Evolutionary conservation across 768 basidiomycete species (phyloP).

Genomic region (Mycena sanguinolenta): DNA sequence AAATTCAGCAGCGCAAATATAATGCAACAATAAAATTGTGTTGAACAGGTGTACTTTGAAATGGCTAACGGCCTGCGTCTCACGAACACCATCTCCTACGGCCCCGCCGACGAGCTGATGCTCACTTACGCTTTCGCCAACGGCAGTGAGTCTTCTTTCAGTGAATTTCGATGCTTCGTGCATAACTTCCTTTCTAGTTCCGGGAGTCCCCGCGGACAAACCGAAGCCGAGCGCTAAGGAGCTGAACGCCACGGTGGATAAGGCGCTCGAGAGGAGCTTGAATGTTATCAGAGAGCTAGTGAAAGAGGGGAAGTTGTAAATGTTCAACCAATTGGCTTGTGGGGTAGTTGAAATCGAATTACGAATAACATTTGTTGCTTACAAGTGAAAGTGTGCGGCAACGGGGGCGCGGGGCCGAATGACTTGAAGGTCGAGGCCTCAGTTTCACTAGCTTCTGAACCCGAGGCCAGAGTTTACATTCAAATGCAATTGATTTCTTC

Average conservation of each 20-base stretch:
- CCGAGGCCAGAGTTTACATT: too few relatives aligned
- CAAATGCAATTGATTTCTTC: too few relatives aligned
- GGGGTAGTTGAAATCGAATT: too few relatives aligned
- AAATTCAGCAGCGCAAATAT: too few relatives aligned
- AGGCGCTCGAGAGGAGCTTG: constrained; percentile 20
- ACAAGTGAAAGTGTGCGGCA: too few relatives aligned
- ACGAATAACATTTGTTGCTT: too few relatives aligned
- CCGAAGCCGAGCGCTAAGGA: constrained; percentile 29
- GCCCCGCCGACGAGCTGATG: constrained; percentile 19
- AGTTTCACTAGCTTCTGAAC: too few relatives aligned
- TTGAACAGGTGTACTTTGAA: constrained; percentile 29
- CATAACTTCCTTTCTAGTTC: constrained; percentile 5
- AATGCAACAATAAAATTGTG: too few relatives aligned
- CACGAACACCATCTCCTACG: constrained; percentile 32
- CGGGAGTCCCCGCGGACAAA: constrained; percentile 19
- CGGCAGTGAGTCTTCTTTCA: constrained; percentile 20
- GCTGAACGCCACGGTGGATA: constrained; percentile 21
- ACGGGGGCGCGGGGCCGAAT: too few relatives aligned
- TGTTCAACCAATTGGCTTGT: too few relatives aligned
- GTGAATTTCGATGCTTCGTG: neutral
- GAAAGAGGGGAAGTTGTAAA: constrained; percentile 32
- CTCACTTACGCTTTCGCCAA: constrained; percentile 31
- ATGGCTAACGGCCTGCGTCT: constrained; percentile 23
- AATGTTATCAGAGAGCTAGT: constrained; percentile 28
- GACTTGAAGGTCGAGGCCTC: too few relatives aligned